phyloP scores from a whole-genome alignment of 2,329 filamentous ascomycete genomes.

The Apiospora hydei region DNA sequence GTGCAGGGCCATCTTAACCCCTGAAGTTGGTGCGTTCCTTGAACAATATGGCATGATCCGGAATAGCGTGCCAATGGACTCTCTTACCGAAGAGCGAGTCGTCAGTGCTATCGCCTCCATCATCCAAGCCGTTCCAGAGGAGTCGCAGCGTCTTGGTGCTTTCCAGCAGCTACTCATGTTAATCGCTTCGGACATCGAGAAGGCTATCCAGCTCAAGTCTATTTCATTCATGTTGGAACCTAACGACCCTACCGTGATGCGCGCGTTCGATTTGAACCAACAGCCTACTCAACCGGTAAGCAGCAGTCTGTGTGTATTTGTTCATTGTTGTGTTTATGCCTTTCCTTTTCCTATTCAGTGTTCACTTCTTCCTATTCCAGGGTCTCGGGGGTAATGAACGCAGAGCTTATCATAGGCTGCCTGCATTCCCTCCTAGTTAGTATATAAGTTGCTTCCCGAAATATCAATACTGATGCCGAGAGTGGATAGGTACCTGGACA shows the following conservation, averaged over 20 bases:
- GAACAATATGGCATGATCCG: slow-evolving; percentile 73
- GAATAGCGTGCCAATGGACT: slow-evolving; percentile 66
- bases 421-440: too few relatives aligned
- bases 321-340: too few relatives aligned
- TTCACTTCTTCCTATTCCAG: too few relatives aligned
- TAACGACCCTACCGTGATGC: slow-evolving; percentile 38
- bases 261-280: slow-evolving; percentile 39
- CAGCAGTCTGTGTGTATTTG: too few relatives aligned
- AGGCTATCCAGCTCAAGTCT: slow-evolving; percentile 46
- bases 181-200: slow-evolving; percentile 67
- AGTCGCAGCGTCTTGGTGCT: slow-evolving; percentile 59
- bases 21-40: slow-evolving; percentile 73
- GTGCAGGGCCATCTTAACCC: slow-evolving; percentile 72
- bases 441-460: too few relatives aligned
- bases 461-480: too few relatives aligned
- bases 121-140: slow-evolving; percentile 72
- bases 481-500: slow-evolving; percentile 33
- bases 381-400: too few relatives aligned
- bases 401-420: too few relatives aligned
- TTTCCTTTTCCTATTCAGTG: too few relatives aligned
- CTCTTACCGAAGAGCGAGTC: slow-evolving; percentile 74
- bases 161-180: slow-evolving; percentile 67
- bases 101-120: slow-evolving; percentile 78
- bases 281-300: slow-evolving; percentile 32
- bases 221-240: slow-evolving; percentile 37